phyloP scores from a whole-genome alignment of 129 eudicot genomes.

The Sambucus nigra region DNA sequence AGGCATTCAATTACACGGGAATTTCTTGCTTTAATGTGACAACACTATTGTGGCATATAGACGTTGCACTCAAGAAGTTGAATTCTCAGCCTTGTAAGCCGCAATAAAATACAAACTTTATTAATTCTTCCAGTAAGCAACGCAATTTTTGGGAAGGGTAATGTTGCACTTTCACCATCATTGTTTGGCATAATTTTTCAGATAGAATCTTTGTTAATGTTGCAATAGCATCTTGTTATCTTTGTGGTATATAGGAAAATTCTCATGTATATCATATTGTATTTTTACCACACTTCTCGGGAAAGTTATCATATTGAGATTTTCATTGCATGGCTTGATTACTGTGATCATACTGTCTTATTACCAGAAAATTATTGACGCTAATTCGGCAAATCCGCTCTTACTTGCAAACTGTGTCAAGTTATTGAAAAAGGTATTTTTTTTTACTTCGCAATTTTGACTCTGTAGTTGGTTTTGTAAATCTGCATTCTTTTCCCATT shows the following conservation, averaged over 20 bases:
- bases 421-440: no score
- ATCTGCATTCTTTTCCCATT: no score
- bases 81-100: conserved; percentile 53
- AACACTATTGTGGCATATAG: conserved; percentile 75
- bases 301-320: neutral
- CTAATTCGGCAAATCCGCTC: no score
- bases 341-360: no score
- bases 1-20: conserved; percentile 70
- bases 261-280: neutral
- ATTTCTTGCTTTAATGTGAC: conserved; percentile 77
- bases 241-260: neutral
- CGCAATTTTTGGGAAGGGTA: neutral
- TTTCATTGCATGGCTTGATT: no score
- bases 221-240: neutral
- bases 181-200: neutral
- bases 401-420: no score
- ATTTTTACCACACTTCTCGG: neutral
- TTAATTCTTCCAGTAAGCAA: neutral
- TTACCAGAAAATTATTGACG: no score
- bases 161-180: neutral
- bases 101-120: neutral
- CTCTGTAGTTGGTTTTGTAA: no score
- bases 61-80: conserved; percentile 75
- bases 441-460: no score
- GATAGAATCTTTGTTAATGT: neutral